A percentile compares a stretch with the other conserved stretches of the same genome.
phyloP scores from a whole-genome alignment of 352 stramenopile genomes.

The Globisporangium perplexum region DNA sequence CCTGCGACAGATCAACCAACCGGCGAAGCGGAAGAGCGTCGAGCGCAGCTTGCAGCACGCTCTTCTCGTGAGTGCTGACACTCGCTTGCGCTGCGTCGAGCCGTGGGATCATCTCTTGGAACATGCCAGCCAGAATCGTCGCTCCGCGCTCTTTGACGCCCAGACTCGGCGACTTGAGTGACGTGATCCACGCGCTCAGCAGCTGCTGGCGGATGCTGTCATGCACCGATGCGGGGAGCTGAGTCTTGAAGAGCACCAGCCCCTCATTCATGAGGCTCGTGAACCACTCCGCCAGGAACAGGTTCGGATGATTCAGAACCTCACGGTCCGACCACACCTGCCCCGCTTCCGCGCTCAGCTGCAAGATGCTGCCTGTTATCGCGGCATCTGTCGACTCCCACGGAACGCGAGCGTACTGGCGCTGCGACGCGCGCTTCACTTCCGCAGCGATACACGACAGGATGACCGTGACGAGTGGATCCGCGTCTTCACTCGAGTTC shows the following conservation, averaged over 20 bases:
- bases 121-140: slow-evolving; percentile 62
- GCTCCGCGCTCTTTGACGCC: slow-evolving; percentile 85
- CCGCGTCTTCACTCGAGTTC: slow-evolving; percentile 10
- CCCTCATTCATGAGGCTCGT: slow-evolving; percentile 69
- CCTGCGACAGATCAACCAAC: slow-evolving; percentile 64
- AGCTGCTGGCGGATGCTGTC: slow-evolving; percentile 59
- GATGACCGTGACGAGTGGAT: slow-evolving; percentile 46
- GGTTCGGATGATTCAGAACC: slow-evolving; percentile 76
- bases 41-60: slow-evolving; percentile 31
- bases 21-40: slow-evolving; percentile 55
- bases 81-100: slow-evolving; percentile 10
- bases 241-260: slow-evolving; percentile 35
- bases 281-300: slow-evolving; percentile 85
- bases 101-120: slow-evolving; percentile 77
- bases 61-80: slow-evolving; percentile 17
- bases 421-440: slow-evolving; percentile 61
- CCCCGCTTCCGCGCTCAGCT: slow-evolving; percentile 60
- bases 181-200: slow-evolving; percentile 74
- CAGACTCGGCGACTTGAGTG: slow-evolving; percentile 80
- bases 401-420: slow-evolving; percentile 74
- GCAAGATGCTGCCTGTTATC: slow-evolving; percentile 65
- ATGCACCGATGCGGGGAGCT: slow-evolving; percentile 29
- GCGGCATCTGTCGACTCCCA: slow-evolving; percentile 74
- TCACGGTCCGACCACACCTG: slow-evolving; percentile 80
- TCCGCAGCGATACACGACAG: slow-evolving; percentile 54